These are phyloP conservation scores for Anthracocystis panici-leucophaei DNA, from an alignment of 1,284 basidiomycete species.

Conservation along the genomic window DNA sequence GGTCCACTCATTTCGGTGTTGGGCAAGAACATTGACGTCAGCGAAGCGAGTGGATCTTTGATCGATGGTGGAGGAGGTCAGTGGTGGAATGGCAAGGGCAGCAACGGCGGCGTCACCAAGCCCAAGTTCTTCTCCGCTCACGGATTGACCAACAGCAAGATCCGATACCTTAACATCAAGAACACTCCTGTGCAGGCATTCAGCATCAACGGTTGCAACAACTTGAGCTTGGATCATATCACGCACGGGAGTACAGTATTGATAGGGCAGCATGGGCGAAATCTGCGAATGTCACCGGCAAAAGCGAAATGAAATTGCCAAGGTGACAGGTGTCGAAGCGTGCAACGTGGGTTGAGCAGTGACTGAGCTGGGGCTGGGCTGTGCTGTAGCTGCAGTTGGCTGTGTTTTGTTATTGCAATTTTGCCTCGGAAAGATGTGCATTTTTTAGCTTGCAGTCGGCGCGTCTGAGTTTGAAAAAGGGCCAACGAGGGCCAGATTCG, in stretches of 20 bases:
- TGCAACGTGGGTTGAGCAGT: background rate
- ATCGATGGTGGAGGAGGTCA: slow-evolving; percentile 24
- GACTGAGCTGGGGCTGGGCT: background rate
- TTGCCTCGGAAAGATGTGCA: background rate
- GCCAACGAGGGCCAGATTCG: background rate
- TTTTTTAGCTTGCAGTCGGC: background rate
- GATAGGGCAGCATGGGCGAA: no score
- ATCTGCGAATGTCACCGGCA: no score
- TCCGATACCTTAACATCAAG: slow-evolving; percentile 24
- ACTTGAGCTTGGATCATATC: slow-evolving; percentile 20
- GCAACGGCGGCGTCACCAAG: slow-evolving; percentile 40
- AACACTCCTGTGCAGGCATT: slow-evolving; percentile 48
- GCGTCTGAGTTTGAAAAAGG: slow-evolving; percentile 3
- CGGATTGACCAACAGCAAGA: slow-evolving; percentile 22
- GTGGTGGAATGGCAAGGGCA: slow-evolving; percentile 42
- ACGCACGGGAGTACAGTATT: slow-evolving; percentile 2
- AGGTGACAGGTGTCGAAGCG: background rate
- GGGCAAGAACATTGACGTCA: slow-evolving; percentile 19
- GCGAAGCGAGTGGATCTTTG: slow-evolving; percentile 9
- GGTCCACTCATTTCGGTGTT: slow-evolving; percentile 39
- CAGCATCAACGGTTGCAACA: slow-evolving; percentile 29
- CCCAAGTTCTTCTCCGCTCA: slow-evolving; percentile 39
- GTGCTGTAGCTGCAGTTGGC: no score
- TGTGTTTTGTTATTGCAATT: no score
- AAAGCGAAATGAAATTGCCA: background rate